Base-by-base conservation (phyloP, 441 rosid species). In the Adansonia rubrostipa region DNA sequence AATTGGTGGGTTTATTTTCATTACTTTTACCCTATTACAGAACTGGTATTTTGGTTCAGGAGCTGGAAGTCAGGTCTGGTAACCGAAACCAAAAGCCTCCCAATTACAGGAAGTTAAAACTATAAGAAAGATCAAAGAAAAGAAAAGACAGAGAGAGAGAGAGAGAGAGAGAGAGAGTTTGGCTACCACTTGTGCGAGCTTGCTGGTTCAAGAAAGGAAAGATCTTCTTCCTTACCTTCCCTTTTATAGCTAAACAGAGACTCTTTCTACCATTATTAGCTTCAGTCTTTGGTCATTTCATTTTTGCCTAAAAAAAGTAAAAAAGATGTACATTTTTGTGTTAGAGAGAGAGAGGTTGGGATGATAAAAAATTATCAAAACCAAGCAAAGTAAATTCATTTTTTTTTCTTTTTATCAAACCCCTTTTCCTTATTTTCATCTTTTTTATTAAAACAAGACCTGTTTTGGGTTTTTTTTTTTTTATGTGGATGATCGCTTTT, bases 141-240 rank as follows among this genome's bases (percentile, higher is more conserved):
- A 42, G 45, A 42, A 28, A 28, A 28, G 36, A 28, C 36, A 28
- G 44, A n/a, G 24, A 56, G 0, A n/a, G 24, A 40, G 28, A 73
- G 45, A 42, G 6, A 40, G 28, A 73, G 45, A 42, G 6, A 0
- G 5, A 5, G 56, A 68, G 13, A 33, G 14, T 14, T 19, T 1
- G 68, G 57, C 40, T 36, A 36, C 40, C 40, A 36, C 40, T 24
- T 62, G 4, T 62, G 68, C 1, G 10, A 10, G 24, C 17, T 8
- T 54, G 79, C 65, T 76, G 48, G 17, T 22, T 58, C 87, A 73
- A 82, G 76, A 85, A 83, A 83, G 86, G 85, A 83, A 80, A 84
- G 78, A 64, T 57, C 17, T 57, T 17, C 17, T 9, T 19, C 19
- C 19, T 57, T 15, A 11, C 73, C 56, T 71, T 71, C 79, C 85